Percentiles rank a stretch among this genome's conserved stretches.
Evolutionary conservation across 495 filamentous ascomycete genomes (phyloP).

Genomic region (Daldinia childiae): DNA sequence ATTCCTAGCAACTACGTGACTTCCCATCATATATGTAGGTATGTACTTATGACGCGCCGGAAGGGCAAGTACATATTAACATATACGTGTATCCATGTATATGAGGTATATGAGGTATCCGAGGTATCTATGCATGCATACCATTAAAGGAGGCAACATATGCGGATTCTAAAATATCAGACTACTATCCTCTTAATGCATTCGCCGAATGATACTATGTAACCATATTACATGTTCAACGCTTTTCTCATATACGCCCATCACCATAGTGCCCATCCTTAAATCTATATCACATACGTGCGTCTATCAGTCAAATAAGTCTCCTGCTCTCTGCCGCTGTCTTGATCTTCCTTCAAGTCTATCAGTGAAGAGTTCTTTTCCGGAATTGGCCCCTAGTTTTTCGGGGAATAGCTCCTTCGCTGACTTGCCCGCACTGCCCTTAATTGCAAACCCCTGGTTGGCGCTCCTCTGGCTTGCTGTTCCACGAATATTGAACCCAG

Average conservation of each 20-base stretch:
- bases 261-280: not conserved
- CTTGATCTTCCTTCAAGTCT: constrained; percentile 57
- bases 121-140: not conserved
- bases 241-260: not conserved
- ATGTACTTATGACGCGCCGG: not conserved
- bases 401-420: constrained; percentile 77
- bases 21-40: not conserved
- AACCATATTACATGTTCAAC: not conserved
- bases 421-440: constrained; percentile 64
- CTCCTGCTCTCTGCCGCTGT: constrained; percentile 62
- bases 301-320: constrained; percentile 59
- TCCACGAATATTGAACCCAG: constrained; percentile 69
- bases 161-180: not conserved
- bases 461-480: constrained; percentile 56
- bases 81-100: no score
- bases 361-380: constrained; percentile 75
- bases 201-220: not conserved
- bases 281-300: not conserved
- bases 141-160: not conserved
- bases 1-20: not conserved
- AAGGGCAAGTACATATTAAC: no score
- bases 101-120: no score
- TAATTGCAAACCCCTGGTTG: constrained; percentile 72
- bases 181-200: not conserved
- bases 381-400: constrained; percentile 68